Conservation (phyloP, 495 filamentous ascomycete species). For the Xylaria venustula region DNA sequence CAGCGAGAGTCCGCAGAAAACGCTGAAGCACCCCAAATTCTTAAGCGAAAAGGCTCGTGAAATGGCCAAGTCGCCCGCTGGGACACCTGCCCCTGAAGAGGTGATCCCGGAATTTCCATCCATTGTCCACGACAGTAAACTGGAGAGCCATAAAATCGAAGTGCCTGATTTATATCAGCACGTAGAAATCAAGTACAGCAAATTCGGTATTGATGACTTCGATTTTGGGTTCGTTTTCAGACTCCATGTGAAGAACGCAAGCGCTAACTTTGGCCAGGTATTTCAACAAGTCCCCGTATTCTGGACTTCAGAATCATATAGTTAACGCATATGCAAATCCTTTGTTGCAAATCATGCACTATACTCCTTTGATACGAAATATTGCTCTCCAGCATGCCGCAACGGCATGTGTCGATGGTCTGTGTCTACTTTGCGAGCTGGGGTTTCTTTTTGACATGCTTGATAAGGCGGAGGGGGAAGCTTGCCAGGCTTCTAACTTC, state of each 20-base stretch:
- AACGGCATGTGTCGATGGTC: conserved; percentile 72
- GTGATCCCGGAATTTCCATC: conserved; percentile 47
- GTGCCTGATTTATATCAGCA: conserved; percentile 84
- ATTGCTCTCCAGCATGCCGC: conserved; percentile 87
- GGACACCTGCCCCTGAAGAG: conserved; percentile 58
- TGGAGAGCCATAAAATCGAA: conserved; percentile 64
- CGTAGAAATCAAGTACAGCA: conserved; percentile 95
- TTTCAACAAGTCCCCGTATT: conserved; percentile 88
- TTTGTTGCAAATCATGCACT: conserved; percentile 86
- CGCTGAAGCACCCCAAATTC: conserved; percentile 73
- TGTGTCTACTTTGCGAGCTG: conserved; percentile 89
- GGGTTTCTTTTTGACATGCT: conserved; percentile 98
- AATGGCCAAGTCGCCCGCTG: conserved; percentile 51
- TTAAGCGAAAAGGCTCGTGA: conserved; percentile 87
- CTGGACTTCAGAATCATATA: conserved; percentile 93
- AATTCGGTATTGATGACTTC: conserved; percentile 96
- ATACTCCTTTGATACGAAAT: conserved; percentile 85
- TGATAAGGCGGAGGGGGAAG: conserved; percentile 87
- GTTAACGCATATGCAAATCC: conserved; percentile 94
- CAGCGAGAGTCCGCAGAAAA: conserved; percentile 52
- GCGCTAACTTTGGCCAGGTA: conserved; percentile 52
- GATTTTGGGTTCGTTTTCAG: conserved; percentile 73
- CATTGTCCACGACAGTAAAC: conserved; percentile 53
- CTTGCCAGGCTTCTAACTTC: conserved; percentile 97
- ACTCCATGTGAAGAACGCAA: background rate